These are phyloP conservation scores for Dipodascus geniculatus DNA, from an alignment of 805 yeast genomes.

Conservation along the genomic window DNA sequence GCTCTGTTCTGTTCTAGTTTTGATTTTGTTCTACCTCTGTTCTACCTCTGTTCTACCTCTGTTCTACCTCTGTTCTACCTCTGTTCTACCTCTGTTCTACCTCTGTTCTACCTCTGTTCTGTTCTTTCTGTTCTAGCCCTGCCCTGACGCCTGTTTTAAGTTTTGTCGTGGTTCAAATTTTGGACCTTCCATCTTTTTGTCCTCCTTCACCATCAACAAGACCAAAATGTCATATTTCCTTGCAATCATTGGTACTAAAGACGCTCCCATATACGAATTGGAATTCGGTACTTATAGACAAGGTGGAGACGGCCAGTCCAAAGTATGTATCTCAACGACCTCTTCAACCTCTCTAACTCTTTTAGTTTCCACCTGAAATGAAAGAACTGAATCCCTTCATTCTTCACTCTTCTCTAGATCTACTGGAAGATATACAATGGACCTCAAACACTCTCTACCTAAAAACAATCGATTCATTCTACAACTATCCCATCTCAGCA, in stretches of 20 bases:
- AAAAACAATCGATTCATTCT: constrained; percentile 74
- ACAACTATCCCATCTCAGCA: constrained; percentile 72
- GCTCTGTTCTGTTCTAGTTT: constrained; percentile 1
- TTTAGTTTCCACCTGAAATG: constrained; percentile 52
- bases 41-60: too few species aligned
- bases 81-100: too few species aligned
- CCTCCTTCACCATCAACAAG: not conserved
- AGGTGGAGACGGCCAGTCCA: constrained; percentile 51
- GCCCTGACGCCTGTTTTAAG: too few species aligned
- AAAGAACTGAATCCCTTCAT: constrained; percentile 79
- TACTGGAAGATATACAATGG: constrained; percentile 90
- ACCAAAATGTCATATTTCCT: constrained; percentile 65
- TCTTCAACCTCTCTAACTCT: constrained; percentile 1
- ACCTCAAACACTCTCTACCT: constrained; percentile 50
- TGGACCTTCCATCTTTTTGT: too few species aligned
- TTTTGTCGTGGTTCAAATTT: too few species aligned
- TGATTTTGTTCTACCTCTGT: too few species aligned
- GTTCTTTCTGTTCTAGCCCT: too few species aligned
- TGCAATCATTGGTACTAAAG: constrained; percentile 77
- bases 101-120: too few species aligned
- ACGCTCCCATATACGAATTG: constrained; percentile 76
- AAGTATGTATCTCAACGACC: constrained; percentile 14
- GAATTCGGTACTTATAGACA: constrained; percentile 70
- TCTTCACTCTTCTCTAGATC: constrained; percentile 76
- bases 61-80: too few species aligned